Evolutionary conservation across 441 rosid species (phyloP).

Genomic region (Erodium texanum): DNA sequence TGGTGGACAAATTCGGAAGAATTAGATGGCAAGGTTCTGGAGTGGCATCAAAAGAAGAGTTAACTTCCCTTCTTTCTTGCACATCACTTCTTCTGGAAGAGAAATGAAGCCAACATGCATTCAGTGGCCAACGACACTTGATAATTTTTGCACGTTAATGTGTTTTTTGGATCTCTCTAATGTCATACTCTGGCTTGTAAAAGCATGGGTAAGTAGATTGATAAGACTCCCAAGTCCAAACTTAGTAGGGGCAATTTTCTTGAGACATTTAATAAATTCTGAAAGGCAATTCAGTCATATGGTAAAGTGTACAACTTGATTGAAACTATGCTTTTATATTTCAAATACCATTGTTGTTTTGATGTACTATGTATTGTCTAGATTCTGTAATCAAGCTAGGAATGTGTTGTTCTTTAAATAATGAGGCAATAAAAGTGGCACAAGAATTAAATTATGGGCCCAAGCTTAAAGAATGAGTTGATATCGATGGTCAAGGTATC

Average conservation of each 20-base stretch:
- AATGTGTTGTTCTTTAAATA: no score
- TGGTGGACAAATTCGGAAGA: conserved; percentile 74
- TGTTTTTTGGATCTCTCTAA: neutral
- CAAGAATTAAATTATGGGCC: no score
- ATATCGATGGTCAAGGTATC: no score
- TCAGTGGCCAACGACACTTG: neutral
- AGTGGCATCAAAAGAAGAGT: conserved; percentile 52
- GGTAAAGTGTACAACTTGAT: neutral
- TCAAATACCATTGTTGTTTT: neutral
- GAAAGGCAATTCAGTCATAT: neutral
- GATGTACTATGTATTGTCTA: neutral
- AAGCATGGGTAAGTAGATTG: neutral
- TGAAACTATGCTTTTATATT: neutral
- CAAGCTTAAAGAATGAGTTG: no score
- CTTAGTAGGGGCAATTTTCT: neutral
- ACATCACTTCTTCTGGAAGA: conserved; percentile 58
- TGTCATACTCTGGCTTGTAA: neutral
- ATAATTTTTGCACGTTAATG: neutral
- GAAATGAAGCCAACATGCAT: conserved; percentile 26
- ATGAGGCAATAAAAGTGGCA: no score
- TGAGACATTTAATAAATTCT: neutral
- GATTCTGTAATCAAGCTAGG: neutral
- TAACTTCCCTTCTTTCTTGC: conserved; percentile 66
- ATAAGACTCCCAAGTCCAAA: neutral
- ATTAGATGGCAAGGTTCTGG: conserved; percentile 92